Percentiles rank a stretch among this genome's conserved stretches.
Evolutionary conservation across 2,329 filamentous ascomycete genomes (phyloP).

Genomic region (Claviceps humidiphila): DNA sequence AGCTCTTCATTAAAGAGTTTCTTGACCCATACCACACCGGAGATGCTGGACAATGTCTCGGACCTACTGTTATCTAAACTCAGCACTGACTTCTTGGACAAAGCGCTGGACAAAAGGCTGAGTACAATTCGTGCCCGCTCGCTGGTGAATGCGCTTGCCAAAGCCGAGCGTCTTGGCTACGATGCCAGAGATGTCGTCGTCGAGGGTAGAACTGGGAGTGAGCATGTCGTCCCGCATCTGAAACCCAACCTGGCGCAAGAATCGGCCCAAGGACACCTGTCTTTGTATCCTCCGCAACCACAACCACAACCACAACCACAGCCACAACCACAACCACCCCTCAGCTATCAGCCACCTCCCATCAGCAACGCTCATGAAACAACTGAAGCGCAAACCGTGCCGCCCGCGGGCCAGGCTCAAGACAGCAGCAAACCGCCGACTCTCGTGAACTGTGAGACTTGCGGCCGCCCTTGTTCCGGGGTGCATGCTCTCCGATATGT

Average conservation of each 20-base stretch:
- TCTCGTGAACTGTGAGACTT: slow-evolving; percentile 16
- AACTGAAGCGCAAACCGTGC: background rate
- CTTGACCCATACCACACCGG: slow-evolving; percentile 23
- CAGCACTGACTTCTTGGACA: slow-evolving; percentile 38
- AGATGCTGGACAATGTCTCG: slow-evolving; percentile 33
- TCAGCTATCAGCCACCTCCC: background rate
- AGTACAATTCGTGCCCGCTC: slow-evolving; percentile 39
- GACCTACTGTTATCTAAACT: slow-evolving; percentile 31
- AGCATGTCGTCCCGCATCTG: slow-evolving; percentile 25
- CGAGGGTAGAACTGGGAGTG: slow-evolving; percentile 19
- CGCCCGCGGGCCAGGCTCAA: background rate
- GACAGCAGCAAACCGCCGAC: background rate
- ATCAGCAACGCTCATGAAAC: background rate
- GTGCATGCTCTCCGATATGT: slow-evolving; percentile 19
- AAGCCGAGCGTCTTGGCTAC: slow-evolving; percentile 44
- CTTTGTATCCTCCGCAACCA: background rate
- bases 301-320: no score
- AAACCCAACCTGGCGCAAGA: slow-evolving; percentile 7
- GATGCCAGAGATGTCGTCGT: slow-evolving; percentile 36
- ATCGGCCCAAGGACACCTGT: background rate
- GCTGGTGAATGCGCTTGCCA: slow-evolving; percentile 42
- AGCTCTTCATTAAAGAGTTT: slow-evolving; percentile 27
- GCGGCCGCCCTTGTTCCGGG: slow-evolving; percentile 23
- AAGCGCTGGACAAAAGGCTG: slow-evolving; percentile 36
- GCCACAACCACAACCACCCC: no score